phyloP scores from a whole-genome alignment of 2,329 filamentous ascomycete genomes.

The Aspergillus quadrilineatus region DNA sequence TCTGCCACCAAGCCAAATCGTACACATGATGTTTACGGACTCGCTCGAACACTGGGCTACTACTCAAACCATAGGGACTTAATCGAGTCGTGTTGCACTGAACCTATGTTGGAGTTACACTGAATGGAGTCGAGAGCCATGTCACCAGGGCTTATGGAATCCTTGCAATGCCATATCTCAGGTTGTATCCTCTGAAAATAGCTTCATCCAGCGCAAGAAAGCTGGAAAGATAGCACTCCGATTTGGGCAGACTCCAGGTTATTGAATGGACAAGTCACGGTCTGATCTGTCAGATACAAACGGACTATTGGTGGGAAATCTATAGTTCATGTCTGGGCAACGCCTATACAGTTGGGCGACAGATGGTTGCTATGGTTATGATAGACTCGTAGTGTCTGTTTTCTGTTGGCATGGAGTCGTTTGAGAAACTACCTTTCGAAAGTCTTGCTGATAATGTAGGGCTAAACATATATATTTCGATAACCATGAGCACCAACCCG shows the following conservation, averaged over 20 bases:
- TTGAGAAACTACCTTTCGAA: too few species aligned
- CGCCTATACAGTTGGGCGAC: too few species aligned
- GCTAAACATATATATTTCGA: neutral
- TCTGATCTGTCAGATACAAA: constrained; percentile 8
- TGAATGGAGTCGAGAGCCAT: neutral
- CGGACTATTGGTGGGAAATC: neutral
- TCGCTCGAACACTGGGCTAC: neutral
- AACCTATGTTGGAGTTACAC: neutral
- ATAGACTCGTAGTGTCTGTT: too few species aligned
- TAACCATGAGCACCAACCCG: too few species aligned
- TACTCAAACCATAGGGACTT: neutral
- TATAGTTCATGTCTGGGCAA: neutral
- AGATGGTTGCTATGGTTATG: too few species aligned
- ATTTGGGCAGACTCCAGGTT: neutral
- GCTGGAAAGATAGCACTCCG: neutral
- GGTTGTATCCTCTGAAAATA: neutral
- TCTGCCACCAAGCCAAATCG: neutral
- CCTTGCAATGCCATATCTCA: neutral
- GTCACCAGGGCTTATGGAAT: neutral
- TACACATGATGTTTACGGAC: neutral
- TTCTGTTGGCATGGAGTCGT: too few species aligned
- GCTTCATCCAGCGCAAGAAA: neutral
- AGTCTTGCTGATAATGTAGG: too few species aligned
- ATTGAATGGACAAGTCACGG: neutral
- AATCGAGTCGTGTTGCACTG: neutral